Conservation (phyloP, 2,329 filamentous ascomycete species). For the Colletotrichum theobromicola region DNA sequence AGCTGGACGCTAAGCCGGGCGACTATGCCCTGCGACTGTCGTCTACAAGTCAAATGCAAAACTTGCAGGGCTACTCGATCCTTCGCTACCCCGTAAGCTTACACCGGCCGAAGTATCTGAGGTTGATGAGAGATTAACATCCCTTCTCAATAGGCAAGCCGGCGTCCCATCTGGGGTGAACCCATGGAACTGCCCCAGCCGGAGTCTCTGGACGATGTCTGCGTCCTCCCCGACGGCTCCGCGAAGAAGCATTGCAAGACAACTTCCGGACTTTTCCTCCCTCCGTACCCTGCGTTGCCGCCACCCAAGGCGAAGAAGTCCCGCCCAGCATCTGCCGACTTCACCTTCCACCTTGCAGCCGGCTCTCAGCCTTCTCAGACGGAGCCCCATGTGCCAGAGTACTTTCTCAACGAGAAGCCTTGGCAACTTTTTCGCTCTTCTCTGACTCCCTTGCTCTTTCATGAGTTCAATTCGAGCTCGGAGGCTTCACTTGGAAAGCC, state of each 20-base stretch:
- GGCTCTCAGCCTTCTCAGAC: slow-evolving; percentile 1
- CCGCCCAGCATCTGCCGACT: slow-evolving; percentile 14
- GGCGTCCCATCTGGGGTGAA: slow-evolving; percentile 18
- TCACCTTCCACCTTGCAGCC: background rate
- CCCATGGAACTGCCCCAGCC: slow-evolving; percentile 23
- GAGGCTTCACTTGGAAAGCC: background rate
- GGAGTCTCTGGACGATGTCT: background rate
- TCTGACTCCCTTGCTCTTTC: slow-evolving; percentile 24
- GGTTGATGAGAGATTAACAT: background rate
- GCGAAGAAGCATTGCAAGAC: slow-evolving; percentile 11
- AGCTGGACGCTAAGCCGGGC: slow-evolving; percentile 19
- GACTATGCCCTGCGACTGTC: slow-evolving; percentile 27
- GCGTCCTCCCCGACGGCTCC: slow-evolving; percentile 22
- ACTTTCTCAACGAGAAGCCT: slow-evolving; percentile 18
- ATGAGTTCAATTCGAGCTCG: background rate
- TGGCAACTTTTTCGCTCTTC: slow-evolving; percentile 19
- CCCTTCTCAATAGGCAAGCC: background rate
- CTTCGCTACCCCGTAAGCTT: slow-evolving; percentile 14
- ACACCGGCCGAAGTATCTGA: background rate
- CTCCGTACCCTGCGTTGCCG: slow-evolving; percentile 15
- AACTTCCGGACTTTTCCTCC: background rate
- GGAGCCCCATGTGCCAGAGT: background rate
- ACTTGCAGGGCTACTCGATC: slow-evolving; percentile 26
- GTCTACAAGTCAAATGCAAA: slow-evolving; percentile 27
- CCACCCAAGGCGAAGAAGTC: slow-evolving; percentile 9